Evolutionary conservation across 2,329 filamentous ascomycete genomes (phyloP).

Genomic region (Graphilbum fragrans): DNA sequence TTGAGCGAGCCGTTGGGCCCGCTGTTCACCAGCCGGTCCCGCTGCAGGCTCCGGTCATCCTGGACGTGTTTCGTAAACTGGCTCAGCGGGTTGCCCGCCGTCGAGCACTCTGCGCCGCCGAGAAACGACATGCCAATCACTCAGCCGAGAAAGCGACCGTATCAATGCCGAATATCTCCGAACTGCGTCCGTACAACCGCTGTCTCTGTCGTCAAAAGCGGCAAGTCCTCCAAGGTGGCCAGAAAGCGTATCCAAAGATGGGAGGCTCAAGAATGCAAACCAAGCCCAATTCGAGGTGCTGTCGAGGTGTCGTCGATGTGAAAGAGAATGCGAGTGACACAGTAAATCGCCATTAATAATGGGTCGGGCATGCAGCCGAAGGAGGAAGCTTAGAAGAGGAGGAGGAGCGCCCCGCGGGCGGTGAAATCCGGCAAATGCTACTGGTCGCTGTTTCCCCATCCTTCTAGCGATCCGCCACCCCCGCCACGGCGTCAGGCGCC

Average conservation of each 20-base stretch:
- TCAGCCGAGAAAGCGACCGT: background rate
- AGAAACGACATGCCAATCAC: constrained; percentile 89
- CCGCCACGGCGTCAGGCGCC: background rate
- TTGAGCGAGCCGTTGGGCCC: constrained; percentile 59
- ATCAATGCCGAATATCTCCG: no score
- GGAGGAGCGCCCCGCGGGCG: no score
- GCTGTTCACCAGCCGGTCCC: constrained; percentile 73
- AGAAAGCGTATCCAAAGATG: no score
- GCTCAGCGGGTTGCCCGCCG: constrained; percentile 86
- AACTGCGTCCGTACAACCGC: no score
- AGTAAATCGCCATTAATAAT: background rate
- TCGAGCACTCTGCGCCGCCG: constrained; percentile 91
- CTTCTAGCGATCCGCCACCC: background rate
- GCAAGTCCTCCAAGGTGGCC: no score
- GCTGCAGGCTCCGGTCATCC: constrained; percentile 88
- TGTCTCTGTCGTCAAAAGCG: no score
- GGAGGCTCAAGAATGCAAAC: background rate
- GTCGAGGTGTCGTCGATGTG: no score
- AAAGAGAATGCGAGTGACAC: background rate
- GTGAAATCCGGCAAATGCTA: no score
- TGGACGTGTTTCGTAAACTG: constrained; percentile 97
- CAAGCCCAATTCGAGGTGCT: no score
- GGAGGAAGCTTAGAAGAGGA: background rate
- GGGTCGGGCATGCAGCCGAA: background rate
- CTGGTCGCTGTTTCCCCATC: no score